Conservation (phyloP, 345 rosid genomes). For the Citrus inodora region DNA sequence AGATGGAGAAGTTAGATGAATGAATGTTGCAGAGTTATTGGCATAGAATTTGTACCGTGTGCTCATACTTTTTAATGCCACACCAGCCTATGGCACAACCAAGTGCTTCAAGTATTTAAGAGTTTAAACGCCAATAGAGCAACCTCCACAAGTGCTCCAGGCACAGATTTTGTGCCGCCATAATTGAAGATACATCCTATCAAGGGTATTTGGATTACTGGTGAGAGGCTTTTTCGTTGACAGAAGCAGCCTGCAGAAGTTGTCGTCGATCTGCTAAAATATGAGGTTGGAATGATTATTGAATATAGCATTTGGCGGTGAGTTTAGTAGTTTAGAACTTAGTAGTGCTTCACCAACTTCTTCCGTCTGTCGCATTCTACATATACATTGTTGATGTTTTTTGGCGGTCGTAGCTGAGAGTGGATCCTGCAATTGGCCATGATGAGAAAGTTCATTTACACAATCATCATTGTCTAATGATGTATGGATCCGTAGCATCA, state of each 20-base stretch:
- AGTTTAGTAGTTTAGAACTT: background rate
- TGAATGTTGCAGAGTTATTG: constrained; percentile 5
- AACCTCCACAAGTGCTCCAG: background rate
- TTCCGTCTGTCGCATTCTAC: background rate
- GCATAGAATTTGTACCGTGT: background rate
- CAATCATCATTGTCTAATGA: background rate
- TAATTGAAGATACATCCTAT: background rate
- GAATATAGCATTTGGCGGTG: background rate
- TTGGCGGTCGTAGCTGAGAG: background rate
- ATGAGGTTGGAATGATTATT: background rate
- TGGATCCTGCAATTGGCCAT: background rate
- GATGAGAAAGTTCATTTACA: background rate
- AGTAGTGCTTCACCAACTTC: background rate
- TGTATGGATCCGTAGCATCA: background rate
- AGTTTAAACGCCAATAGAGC: background rate
- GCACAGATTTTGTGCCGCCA: background rate
- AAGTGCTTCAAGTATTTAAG: background rate
- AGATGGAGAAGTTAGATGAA: constrained; percentile 33
- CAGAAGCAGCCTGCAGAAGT: background rate
- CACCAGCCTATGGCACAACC: background rate
- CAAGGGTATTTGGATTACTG: background rate
- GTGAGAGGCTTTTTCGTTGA: background rate
- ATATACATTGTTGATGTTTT: background rate
- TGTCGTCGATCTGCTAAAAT: background rate
- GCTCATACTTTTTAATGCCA: background rate